A percentile compares a stretch with the other conserved stretches of the same genome.
Evolutionary conservation across 2,329 filamentous ascomycete genomes (phyloP).

Genomic region (Ceratocystis cubensis): DNA sequence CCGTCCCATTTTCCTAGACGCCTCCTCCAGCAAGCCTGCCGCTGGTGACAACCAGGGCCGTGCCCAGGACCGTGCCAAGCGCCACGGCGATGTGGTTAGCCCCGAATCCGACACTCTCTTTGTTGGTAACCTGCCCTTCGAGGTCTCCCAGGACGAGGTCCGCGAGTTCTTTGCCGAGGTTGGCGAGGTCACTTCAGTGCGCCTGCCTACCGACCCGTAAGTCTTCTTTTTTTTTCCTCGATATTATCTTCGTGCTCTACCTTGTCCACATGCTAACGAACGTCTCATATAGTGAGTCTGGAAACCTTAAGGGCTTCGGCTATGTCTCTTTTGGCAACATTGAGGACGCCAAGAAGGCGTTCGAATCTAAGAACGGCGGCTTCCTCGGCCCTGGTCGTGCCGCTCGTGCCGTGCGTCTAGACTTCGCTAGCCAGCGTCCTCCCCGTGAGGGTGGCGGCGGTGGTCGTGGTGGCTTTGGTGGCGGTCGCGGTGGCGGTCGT

Average conservation of each 20-base stretch:
- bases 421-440: slow-evolving; percentile 61
- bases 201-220: slow-evolving; percentile 73
- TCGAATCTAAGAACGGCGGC: slow-evolving; percentile 56
- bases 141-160: slow-evolving; percentile 63
- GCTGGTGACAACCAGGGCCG: slow-evolving; percentile 41
- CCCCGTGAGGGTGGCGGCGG: slow-evolving; percentile 42
- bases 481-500: slow-evolving; percentile 31
- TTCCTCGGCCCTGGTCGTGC: slow-evolving; percentile 51
- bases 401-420: slow-evolving; percentile 66
- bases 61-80: slow-evolving; percentile 50
- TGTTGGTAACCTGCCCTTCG: slow-evolving; percentile 82
- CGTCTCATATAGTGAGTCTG: slow-evolving; percentile 49
- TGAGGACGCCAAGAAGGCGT: slow-evolving; percentile 68
- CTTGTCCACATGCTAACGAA: slow-evolving; percentile 27
- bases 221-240: slow-evolving; percentile 25
- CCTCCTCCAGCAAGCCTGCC: slow-evolving; percentile 42
- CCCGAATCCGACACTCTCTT: slow-evolving; percentile 78
- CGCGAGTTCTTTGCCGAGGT: slow-evolving; percentile 61
- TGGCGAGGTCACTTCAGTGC: slow-evolving; percentile 61
- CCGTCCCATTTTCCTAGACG: slow-evolving; percentile 62
- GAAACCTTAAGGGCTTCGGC: slow-evolving; percentile 80
- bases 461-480: slow-evolving; percentile 39
- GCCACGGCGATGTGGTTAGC: slow-evolving; percentile 68
- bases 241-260: not conserved
- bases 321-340: slow-evolving; percentile 75